Conservation (phyloP, 306 rosid species). For the Quercus berberidifolia region DNA sequence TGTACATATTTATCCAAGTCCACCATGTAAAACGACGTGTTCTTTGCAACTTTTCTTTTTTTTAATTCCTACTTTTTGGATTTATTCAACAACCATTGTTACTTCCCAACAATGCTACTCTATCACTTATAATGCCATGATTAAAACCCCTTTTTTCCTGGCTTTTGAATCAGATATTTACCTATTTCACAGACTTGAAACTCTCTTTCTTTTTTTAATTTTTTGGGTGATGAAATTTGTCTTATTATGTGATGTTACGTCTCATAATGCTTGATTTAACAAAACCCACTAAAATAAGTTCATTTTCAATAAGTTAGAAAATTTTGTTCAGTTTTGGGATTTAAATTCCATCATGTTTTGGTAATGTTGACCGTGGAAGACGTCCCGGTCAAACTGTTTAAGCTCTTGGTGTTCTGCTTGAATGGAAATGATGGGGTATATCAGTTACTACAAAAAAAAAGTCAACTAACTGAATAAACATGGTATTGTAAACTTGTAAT, state of each 20-base stretch:
- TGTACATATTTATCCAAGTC: constrained; percentile 22
- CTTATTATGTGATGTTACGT: constrained; percentile 1
- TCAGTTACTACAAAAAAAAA: not conserved
- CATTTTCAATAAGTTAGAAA: constrained; percentile 9
- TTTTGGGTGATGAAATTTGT: not conserved
- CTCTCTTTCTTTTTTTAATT: not conserved
- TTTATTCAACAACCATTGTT: constrained; percentile 21
- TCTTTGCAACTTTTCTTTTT: constrained; percentile 10
- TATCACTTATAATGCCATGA: not conserved
- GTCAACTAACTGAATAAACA: not conserved
- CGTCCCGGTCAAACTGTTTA: not conserved
- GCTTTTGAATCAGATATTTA: not conserved
- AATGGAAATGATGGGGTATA: not conserved
- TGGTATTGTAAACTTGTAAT: not conserved
- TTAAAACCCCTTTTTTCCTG: not conserved
- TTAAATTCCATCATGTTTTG: constrained; percentile 12
- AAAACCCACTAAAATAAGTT: constrained; percentile 19
- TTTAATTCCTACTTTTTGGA: not conserved
- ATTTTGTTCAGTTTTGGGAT: not conserved
- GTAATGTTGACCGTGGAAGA: not conserved
- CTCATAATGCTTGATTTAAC: not conserved
- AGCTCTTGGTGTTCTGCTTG: not conserved
- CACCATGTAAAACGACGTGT: constrained; percentile 48
- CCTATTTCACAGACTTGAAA: not conserved
- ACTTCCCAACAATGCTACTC: constrained; percentile 13